Evolutionary conservation across 164 flowering plant genomes (phyloP), one percentile per base, ranked within the genome.

Genomic region (Cinnamomum micranthum): DNA sequence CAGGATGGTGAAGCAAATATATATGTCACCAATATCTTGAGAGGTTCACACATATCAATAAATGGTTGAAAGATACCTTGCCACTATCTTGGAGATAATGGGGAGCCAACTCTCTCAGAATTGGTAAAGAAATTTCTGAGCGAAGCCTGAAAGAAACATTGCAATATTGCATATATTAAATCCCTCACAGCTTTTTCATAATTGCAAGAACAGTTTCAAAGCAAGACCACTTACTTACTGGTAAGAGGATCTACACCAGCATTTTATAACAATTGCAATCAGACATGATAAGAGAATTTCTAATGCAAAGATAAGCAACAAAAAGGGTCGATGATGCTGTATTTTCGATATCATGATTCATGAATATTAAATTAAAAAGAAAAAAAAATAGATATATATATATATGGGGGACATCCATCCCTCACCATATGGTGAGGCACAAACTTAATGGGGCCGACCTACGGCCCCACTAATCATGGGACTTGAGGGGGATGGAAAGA

Each of bases 81-180:
- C 79, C 83, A 68, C 84, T 77, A 60, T 93, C 98, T 85, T 93
- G 99, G 60, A 95, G 93, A 82, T 95, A 95, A 74, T 95, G 98
- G 23, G 99, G 98, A 80, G 90, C 87, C 78, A 95, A 87, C 82
- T 95, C 98, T 82, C 80, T 91, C 94, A 93, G 86, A 11, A 95
- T 83, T 66, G 99, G 98, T 69, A 95, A 83, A 63, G 92, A 86
- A 68, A 95, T 89, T 77, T 95, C 99, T 66, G 98, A 92, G 71
- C 87, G 90, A 80, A 86, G 80, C 89, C 99, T 95, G 90, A 70
- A 69, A 7, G 47, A 69, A 76, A 76, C 24, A 69, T 81, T 22
- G 71, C 64, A 41, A 33, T 73, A 41, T 41, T 41, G 47, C 47
- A 41, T 41, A 9, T 41, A 41, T 70, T 67, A 72, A 51, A 68